A percentile compares a stretch with the other conserved stretches of the same genome.
phyloP scores from a whole-genome alignment of 148 eudicot genomes.

The Camellia japonica region DNA sequence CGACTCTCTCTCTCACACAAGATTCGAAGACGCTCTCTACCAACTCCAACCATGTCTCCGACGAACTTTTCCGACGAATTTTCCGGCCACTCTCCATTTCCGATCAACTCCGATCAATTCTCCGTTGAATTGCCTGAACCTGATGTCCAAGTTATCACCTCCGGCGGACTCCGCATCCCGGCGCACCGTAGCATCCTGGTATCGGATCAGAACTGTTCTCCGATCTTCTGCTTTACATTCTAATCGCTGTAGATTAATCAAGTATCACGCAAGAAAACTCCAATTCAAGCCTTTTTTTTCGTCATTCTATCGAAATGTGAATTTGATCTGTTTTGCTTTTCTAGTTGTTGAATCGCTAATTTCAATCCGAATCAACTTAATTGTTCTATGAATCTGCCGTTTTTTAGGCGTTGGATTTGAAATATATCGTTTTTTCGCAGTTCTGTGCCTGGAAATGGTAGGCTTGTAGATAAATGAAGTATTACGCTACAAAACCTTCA shows the following conservation, averaged over 20 bases:
- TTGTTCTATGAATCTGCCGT: too few relatives aligned
- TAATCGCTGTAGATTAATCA: neutral
- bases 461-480: neutral
- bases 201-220: neutral
- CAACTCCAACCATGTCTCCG: conserved; percentile 20
- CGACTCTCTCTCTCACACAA: neutral
- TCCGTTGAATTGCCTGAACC: conserved; percentile 34
- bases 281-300: too few relatives aligned
- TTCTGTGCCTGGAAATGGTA: too few relatives aligned
- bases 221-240: neutral
- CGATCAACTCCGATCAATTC: conserved; percentile 17
- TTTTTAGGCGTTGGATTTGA: too few relatives aligned
- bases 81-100: neutral
- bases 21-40: neutral
- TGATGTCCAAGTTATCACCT: conserved; percentile 50
- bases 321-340: too few relatives aligned
- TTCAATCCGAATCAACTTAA: too few relatives aligned
- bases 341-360: too few relatives aligned
- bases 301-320: too few relatives aligned
- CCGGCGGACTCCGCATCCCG: conserved; percentile 57
- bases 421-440: too few relatives aligned
- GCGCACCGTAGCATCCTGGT: conserved; percentile 73
- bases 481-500: neutral
- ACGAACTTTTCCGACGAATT: conserved; percentile 18
- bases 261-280: neutral